Evolutionary conservation across 2,329 filamentous ascomycete species (phyloP).

Genomic region (Pseudocercospora macadamiae): DNA sequence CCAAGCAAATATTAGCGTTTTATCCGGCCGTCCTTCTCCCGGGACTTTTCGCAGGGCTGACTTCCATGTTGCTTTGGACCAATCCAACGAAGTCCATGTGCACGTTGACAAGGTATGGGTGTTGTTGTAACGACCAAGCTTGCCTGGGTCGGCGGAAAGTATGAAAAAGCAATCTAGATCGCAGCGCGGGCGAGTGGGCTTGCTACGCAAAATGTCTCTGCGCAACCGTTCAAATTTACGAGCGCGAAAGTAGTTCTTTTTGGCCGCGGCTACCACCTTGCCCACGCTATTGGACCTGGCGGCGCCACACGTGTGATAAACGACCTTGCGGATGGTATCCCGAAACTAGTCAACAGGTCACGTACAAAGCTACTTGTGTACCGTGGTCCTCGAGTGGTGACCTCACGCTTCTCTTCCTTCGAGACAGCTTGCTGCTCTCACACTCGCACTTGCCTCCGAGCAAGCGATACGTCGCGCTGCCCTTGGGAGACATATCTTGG

Average conservation of each 20-base stretch:
- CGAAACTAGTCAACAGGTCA: conserved; percentile 10
- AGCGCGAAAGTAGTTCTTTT: background rate
- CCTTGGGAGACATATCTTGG: no score
- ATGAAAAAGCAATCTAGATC: no score
- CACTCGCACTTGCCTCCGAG: no score
- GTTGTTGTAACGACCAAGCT: background rate
- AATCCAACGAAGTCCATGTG: background rate
- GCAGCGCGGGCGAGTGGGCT: no score
- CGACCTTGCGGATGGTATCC: conserved; percentile 5
- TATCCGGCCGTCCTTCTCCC: background rate
- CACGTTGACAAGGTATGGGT: background rate
- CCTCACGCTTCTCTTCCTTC: background rate
- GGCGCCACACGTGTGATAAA: conserved; percentile 9
- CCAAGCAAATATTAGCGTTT: background rate
- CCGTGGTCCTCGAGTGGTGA: conserved; percentile 6
- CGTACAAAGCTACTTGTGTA: conserved; percentile 13
- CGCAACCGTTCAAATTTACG: background rate
- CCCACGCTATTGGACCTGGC: conserved; percentile 4
- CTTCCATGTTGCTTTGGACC: background rate
- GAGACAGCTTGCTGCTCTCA: background rate
- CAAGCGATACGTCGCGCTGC: no score
- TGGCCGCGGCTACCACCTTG: background rate
- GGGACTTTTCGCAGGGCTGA: conserved; percentile 4
- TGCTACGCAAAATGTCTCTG: background rate
- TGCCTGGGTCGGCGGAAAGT: no score